Conservation (phyloP, 768 basidiomycete species). For the Melanogaster broomeanus region DNA sequence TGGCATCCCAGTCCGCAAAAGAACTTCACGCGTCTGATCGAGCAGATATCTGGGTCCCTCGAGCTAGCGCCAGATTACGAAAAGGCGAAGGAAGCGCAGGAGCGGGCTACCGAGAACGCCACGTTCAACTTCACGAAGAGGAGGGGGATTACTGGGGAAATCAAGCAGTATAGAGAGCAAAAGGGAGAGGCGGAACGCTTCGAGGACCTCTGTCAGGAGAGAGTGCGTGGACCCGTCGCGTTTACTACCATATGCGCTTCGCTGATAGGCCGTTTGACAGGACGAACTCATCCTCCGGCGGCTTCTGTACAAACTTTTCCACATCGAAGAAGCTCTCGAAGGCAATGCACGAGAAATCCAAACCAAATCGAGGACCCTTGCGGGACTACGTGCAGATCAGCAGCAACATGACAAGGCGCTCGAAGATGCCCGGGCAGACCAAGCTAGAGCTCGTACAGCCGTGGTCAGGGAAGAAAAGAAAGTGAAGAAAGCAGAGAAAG, state of each 20-base stretch:
- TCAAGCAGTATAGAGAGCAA: slow-evolving; percentile 97
- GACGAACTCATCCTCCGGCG: slow-evolving; percentile 82
- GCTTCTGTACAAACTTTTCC: slow-evolving; percentile 84
- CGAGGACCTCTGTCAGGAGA: slow-evolving; percentile 71
- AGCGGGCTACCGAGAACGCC: slow-evolving; percentile 90
- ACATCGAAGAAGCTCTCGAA: slow-evolving; percentile 84
- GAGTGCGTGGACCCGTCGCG: slow-evolving; percentile 46
- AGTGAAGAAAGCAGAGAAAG: slow-evolving; percentile 90
- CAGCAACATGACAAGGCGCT: slow-evolving; percentile 68
- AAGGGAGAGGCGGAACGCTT: slow-evolving; percentile 91
- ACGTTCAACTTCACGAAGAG: slow-evolving; percentile 95
- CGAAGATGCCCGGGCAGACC: slow-evolving; percentile 72
- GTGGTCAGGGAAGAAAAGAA: slow-evolving; percentile 85
- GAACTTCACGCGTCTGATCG: slow-evolving; percentile 89
- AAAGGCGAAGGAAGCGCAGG: slow-evolving; percentile 81
- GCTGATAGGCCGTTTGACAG: slow-evolving; percentile 39
- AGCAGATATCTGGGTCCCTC: slow-evolving; percentile 93
- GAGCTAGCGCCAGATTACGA: slow-evolving; percentile 91
- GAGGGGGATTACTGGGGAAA: slow-evolving; percentile 90
- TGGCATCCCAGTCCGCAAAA: slow-evolving; percentile 91
- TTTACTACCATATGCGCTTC: neutral
- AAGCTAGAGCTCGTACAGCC: slow-evolving; percentile 72
- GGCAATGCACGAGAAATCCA: slow-evolving; percentile 69
- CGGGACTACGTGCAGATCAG: slow-evolving; percentile 69
- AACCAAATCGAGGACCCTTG: slow-evolving; percentile 70